Evolutionary conservation across 2,329 filamentous ascomycete species (phyloP).

Genomic region (Fusarium guadeloupense): DNA sequence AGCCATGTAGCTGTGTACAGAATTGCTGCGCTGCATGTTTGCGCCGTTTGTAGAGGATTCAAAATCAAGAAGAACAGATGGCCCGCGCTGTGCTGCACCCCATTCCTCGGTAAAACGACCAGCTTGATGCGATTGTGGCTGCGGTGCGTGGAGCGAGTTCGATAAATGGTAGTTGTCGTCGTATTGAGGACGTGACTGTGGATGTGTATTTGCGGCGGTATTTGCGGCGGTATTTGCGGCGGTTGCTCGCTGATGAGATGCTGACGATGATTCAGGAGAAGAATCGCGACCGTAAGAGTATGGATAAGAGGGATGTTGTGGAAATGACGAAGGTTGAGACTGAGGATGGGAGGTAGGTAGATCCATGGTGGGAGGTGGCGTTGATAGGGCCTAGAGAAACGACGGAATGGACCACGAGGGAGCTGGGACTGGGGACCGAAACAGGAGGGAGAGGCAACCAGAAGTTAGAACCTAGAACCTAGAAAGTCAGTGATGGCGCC

Average conservation of each 20-base stretch:
- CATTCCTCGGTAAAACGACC: slow-evolving; percentile 76
- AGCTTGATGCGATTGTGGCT: slow-evolving; percentile 38
- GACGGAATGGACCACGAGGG: slow-evolving; percentile 26
- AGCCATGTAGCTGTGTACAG: slow-evolving; percentile 63
- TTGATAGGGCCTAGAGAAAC: slow-evolving; percentile 25
- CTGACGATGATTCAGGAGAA: slow-evolving; percentile 34
- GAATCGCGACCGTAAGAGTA: slow-evolving; percentile 36
- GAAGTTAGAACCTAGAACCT: slow-evolving; percentile 17
- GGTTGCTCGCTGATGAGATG: slow-evolving; percentile 26
- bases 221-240: slow-evolving; percentile 31
- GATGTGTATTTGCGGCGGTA: slow-evolving; percentile 25
- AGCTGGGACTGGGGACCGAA: slow-evolving; percentile 15
- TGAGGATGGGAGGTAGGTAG: slow-evolving; percentile 31
- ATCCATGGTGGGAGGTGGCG: slow-evolving; percentile 48
- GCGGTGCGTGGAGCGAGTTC: slow-evolving; percentile 31
- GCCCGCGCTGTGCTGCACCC: slow-evolving; percentile 73
- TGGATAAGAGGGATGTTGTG: slow-evolving; percentile 31
- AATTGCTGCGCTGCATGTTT: slow-evolving; percentile 69
- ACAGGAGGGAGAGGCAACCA: slow-evolving; percentile 4
- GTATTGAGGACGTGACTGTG: slow-evolving; percentile 26
- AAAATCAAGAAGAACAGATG: slow-evolving; percentile 67
- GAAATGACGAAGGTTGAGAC: slow-evolving; percentile 36
- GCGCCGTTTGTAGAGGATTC: slow-evolving; percentile 53
- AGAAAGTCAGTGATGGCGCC: slow-evolving; percentile 23
- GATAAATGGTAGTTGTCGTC: slow-evolving; percentile 32